Percentiles rank a stretch among this genome's conserved stretches.
Conservation (phyloP, 225 moss, liverwort and hornwort species). For the Lunularia cruciata region DNA sequence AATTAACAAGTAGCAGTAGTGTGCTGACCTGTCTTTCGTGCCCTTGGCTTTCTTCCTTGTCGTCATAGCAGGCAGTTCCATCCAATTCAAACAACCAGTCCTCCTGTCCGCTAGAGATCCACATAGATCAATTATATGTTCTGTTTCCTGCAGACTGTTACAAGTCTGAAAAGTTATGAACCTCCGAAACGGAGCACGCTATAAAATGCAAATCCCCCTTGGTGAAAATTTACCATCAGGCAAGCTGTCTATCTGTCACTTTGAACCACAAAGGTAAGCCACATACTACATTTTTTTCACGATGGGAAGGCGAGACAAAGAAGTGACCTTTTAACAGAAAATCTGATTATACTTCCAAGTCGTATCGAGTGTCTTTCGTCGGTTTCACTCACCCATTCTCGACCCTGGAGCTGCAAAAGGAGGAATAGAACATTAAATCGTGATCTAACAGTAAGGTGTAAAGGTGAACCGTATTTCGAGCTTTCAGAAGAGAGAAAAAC, state of each 20-base stretch:
- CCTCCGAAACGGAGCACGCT: too few species aligned
- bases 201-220: too few species aligned
- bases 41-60: constrained; percentile 15
- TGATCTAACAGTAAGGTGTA: not conserved
- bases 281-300: too few species aligned
- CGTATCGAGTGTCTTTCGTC: constrained; percentile 61
- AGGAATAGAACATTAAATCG: not conserved
- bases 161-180: too few species aligned
- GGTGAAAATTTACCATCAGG: too few species aligned
- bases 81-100: constrained; percentile 81
- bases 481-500: not conserved
- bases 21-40: constrained; percentile 12
- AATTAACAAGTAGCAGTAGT: not conserved
- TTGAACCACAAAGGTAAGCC: too few species aligned
- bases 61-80: constrained; percentile 24
- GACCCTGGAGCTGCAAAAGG: constrained; percentile 42
- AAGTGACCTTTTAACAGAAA: constrained; percentile 97
- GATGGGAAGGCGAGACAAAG: too few species aligned
- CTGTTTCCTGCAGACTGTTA: constrained; percentile 90
- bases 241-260: too few species aligned
- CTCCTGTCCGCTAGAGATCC: constrained; percentile 61
- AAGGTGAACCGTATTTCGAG: not conserved
- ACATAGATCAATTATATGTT: constrained; percentile 78
- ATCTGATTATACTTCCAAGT: constrained; percentile 79
- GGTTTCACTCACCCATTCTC: constrained; percentile 65